These are phyloP conservation scores for Ustilago crameri DNA, from an alignment of 1,284 basidiomycete genomes.

Conservation along the genomic window DNA sequence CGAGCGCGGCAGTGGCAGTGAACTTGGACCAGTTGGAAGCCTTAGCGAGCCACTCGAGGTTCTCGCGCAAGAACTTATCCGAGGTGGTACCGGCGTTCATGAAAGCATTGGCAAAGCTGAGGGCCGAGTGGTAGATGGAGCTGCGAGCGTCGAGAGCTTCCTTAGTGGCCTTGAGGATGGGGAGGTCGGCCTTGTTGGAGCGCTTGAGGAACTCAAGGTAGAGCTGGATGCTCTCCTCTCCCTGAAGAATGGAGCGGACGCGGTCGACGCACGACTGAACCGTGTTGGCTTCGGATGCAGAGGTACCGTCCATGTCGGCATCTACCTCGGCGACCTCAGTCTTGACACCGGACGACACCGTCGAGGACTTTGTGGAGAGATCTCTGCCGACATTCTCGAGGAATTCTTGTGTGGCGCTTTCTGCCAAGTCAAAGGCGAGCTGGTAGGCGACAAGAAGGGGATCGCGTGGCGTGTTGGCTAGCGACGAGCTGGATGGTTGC, in stretches of 20 bases:
- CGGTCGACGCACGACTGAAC: constrained; percentile 49
- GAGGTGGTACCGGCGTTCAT: constrained; percentile 68
- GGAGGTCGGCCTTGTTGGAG: constrained; percentile 65
- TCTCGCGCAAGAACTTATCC: constrained; percentile 67
- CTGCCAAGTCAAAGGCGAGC: constrained; percentile 67
- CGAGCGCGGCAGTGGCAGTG: constrained; percentile 67
- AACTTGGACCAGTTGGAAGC: constrained; percentile 69
- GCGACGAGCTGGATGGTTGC: constrained; percentile 51
- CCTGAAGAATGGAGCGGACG: constrained; percentile 62
- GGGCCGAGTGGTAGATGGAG: constrained; percentile 67
- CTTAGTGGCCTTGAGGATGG: constrained; percentile 66
- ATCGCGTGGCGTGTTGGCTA: constrained; percentile 59
- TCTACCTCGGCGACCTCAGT: constrained; percentile 30
- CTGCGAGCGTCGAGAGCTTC: constrained; percentile 66
- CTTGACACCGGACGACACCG: constrained; percentile 21
- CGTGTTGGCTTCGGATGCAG: constrained; percentile 30
- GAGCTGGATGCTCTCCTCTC: constrained; percentile 66
- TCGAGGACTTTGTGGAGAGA: constrained; percentile 33
- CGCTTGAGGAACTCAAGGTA: constrained; percentile 67
- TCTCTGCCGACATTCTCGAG: constrained; percentile 62
- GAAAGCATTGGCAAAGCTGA: constrained; percentile 67
- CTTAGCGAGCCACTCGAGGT: constrained; percentile 68
- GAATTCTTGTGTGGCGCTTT: constrained; percentile 68
- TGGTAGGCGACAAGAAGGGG: constrained; percentile 65
- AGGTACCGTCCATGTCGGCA: constrained; percentile 48